Evolutionary conservation across 2,329 filamentous ascomycete genomes (phyloP), one percentile per base, ranked within the genome.

Genomic region (Chrysosporium queenslandicum): DNA sequence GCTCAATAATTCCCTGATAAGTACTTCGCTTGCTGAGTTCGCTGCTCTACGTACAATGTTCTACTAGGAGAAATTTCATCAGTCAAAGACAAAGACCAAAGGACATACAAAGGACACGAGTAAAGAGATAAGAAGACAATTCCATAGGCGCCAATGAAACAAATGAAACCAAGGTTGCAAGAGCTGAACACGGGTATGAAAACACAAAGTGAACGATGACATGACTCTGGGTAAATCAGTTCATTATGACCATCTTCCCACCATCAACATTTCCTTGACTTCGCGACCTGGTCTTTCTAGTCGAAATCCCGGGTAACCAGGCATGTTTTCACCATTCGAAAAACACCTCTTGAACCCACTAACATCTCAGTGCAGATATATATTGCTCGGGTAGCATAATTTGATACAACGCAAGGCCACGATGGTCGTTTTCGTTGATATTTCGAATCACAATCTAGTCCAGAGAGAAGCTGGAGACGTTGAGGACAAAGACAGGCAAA

Each of bases 31-130:
- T 29, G 30, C 40, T 52, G 49, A 27, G 32, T 37, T 20, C 49
- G 41, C 49, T 46, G 40, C 23, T 52, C 49, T 52, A 52, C 40
- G n/a, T 37, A 45, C 40, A 45, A 37, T 43, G 36, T 32, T 52
- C 49, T 46, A 46, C 40, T 29, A 27, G 11, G 27, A 45, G 16
- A 37, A 16, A 51, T 4, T 45, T 29, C 49, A 40, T 27, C 40
- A 23, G 18, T 32, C 36, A 52, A 45, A 45, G 21, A 11, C 32
- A 47, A 39, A 41, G 29, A 32, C 34, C 25, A 48, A 49, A 32
- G 37, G 34, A 21, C 20, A 4, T 32, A 36, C 34, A 53, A 53
- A 49, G 25, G 30, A 16, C 9, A 49, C 46, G 43, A 18, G 25
- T 20, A 40, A 34, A 43, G 37, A 45, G 16, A 49, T 41, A 53